phyloP scores from a whole-genome alignment of 768 basidiomycete genomes.

The Collybia mongolica region DNA sequence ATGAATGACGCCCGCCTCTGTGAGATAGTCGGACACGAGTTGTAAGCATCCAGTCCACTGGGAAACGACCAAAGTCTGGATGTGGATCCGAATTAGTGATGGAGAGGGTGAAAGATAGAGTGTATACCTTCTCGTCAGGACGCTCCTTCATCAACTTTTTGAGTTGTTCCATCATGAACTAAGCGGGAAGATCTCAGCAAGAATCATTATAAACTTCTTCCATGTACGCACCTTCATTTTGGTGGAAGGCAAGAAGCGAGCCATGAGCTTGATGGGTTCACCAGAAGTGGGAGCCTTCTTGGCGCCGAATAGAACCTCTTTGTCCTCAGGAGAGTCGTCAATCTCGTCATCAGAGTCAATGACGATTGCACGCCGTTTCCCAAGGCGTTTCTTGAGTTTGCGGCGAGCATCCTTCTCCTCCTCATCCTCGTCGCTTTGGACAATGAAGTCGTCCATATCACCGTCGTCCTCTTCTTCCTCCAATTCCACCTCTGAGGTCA shows the following conservation, averaged over 20 bases:
- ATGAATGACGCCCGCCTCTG: constrained; percentile 46
- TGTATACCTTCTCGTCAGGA: constrained; percentile 59
- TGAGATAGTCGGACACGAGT: constrained; percentile 63
- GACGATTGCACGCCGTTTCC: constrained; percentile 35
- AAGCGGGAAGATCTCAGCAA: not conserved
- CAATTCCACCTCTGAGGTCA: constrained; percentile 24
- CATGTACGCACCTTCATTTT: constrained; percentile 63
- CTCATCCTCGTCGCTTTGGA: constrained; percentile 51
- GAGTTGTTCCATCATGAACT: constrained; percentile 64
- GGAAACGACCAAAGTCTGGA: constrained; percentile 61
- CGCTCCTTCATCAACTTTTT: constrained; percentile 39
- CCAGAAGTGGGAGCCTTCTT: constrained; percentile 22
- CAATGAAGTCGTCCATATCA: constrained; percentile 52
- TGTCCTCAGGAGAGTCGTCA: constrained; percentile 36
- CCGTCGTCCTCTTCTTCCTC: constrained; percentile 39
- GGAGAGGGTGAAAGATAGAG: too few relatives aligned
- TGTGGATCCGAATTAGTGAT: constrained; percentile 5
- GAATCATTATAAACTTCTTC: not conserved
- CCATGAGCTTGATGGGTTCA: constrained; percentile 42
- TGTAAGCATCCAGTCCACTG: constrained; percentile 70
- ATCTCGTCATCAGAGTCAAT: constrained; percentile 40
- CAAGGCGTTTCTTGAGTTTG: constrained; percentile 33
- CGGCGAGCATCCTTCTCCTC: constrained; percentile 47
- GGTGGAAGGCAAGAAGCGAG: constrained; percentile 63
- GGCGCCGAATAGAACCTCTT: constrained; percentile 39